Evolutionary conservation across 2,329 filamentous ascomycete species (phyloP).

Genomic region (Colletotrichum sublineola): DNA sequence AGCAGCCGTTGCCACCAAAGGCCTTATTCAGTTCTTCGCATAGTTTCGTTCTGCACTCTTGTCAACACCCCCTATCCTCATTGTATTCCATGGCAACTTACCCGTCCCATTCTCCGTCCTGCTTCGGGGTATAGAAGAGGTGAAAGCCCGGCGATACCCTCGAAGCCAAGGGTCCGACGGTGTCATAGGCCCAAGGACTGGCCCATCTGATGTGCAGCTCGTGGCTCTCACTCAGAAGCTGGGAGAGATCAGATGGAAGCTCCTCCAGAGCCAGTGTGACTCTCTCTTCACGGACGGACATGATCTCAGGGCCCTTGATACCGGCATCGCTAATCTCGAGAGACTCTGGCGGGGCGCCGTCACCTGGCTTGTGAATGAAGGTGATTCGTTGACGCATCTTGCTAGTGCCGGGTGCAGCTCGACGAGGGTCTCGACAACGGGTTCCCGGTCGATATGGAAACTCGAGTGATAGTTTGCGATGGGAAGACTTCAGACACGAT

Average conservation of each 20-base stretch:
- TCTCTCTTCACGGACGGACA: conserved; percentile 82
- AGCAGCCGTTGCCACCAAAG: conserved; percentile 72
- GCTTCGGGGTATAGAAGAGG: conserved; percentile 77
- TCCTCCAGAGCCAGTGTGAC: conserved; percentile 81
- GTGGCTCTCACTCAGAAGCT: conserved; percentile 73
- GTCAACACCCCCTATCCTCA: neutral
- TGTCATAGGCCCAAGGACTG: conserved; percentile 68
- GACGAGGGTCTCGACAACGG: neutral
- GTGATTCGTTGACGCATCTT: conserved; percentile 84
- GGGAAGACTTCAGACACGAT: neutral
- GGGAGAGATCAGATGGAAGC: conserved; percentile 76
- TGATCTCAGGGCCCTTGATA: conserved; percentile 68
- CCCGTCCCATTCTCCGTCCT: conserved; percentile 49
- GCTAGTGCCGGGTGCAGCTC: neutral
- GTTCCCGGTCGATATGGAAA: neutral
- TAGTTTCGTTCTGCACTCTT: conserved; percentile 58
- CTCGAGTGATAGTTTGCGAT: neutral
- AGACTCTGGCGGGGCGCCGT: conserved; percentile 73
- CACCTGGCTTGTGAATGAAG: conserved; percentile 77
- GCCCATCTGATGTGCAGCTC: conserved; percentile 86
- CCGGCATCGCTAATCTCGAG: conserved; percentile 69
- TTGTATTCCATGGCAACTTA: conserved; percentile 39
- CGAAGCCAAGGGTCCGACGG: conserved; percentile 79
- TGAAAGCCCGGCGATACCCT: conserved; percentile 85
- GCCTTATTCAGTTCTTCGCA: conserved; percentile 70